These are phyloP conservation scores for Colletotrichum tropicale DNA, from an alignment of 2,329 filamentous ascomycete species.

Conservation along the genomic window DNA sequence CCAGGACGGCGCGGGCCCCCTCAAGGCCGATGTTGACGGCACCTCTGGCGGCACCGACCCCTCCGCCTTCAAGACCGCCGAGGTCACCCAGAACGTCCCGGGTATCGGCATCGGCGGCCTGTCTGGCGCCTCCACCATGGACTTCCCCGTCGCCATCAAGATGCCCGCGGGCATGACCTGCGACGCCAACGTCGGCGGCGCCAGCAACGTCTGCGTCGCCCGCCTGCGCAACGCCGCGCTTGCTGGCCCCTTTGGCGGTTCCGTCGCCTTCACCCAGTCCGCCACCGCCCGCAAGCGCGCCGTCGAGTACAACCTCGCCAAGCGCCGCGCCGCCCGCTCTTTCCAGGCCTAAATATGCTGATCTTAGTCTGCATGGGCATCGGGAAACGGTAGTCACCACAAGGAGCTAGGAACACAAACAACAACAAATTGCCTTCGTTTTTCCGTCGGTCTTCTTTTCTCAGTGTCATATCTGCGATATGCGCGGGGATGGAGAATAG, in stretches of 20 bases:
- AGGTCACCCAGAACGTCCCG: constrained; percentile 66
- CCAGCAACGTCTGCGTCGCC: constrained; percentile 67
- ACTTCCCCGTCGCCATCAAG: constrained; percentile 67
- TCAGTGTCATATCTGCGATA: not conserved
- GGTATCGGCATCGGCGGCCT: constrained; percentile 60
- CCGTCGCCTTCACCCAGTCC: constrained; percentile 68
- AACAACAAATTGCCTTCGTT: not conserved
- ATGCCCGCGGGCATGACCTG: constrained; percentile 73
- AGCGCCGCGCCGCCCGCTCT: constrained; percentile 33
- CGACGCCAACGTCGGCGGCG: constrained; percentile 61
- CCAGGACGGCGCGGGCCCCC: constrained; percentile 71
- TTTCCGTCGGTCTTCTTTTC: not conserved
- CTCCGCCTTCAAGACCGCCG: constrained; percentile 62
- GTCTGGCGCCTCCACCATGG: constrained; percentile 62
- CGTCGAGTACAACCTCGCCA: constrained; percentile 53
- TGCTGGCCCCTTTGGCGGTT: constrained; percentile 70
- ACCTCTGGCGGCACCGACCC: constrained; percentile 68
- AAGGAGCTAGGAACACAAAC: not conserved
- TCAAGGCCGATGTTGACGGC: constrained; percentile 62
- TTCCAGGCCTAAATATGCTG: constrained; percentile 11
- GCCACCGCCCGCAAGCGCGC: constrained; percentile 65
- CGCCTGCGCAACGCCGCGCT: constrained; percentile 65
- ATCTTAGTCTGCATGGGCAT: not conserved
- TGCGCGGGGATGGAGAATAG: not conserved
- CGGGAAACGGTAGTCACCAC: not conserved